Base-by-base conservation (phyloP, 176 grass and related monocot genomes). In the Eragrostis nindensis region DNA sequence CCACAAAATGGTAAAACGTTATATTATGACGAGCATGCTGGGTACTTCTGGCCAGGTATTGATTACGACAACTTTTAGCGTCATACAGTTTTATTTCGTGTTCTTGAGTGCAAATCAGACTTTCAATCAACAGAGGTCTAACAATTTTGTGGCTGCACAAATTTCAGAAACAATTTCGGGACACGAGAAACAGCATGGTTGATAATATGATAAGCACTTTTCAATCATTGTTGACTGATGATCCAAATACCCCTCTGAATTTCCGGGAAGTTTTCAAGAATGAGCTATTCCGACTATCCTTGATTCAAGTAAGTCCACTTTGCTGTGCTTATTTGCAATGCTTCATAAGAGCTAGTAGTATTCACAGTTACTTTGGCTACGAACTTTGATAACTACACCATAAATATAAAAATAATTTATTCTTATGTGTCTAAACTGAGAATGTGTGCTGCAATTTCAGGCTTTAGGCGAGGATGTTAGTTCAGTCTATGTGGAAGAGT, bases 1-100 rank as follows among this genome's bases (percentile, higher is more conserved):
- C 72, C 92, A 95, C 71, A 94, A 91, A 64, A 87, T 87, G 84
- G 90, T 89, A 18, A 98, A 98, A 84, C 90, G 95, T 43, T 93
- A 87, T 47, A 24, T 98, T 46, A 82, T 98, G 83, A 68, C 86
- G 5, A 86, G 78, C 68, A 77, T 93, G 71, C 75, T 98, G 48
- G 88, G 95, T 73, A 66, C 84, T 78, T 82, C 79, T 86, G 90
- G 66, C 40, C 95, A 95, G 95, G 95, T 98, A 81, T 41, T 65
- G 8, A 36, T 48, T 26, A 60, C 62, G 56, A n/a, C 6, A 41
- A 7, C 26, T 55, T 55, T 53, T 9, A 18, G 66, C 27, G 18
- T 21, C 25, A 18, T 41, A 77, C 50, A 50, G 0, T 32, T 70
- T 42, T 16, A 44, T 29, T 62, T 70, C 19, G 27, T 60, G 21